Conservation (phyloP, 805 yeast species). For the Candida montana region DNA sequence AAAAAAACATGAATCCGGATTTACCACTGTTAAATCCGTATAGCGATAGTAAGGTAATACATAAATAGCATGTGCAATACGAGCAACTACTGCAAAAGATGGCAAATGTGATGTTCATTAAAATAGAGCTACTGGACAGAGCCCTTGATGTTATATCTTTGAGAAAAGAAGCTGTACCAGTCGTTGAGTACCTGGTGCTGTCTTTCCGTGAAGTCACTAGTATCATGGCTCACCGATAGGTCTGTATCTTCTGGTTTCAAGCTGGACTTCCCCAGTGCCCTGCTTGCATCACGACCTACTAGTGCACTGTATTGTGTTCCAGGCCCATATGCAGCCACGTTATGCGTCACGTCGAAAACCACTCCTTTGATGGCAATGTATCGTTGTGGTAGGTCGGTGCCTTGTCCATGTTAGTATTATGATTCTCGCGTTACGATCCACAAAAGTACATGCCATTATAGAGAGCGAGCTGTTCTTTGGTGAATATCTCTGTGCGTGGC, state of each 20-base stretch:
- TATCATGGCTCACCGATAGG: conserved; percentile 39
- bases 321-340: conserved; percentile 66
- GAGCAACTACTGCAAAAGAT: too few relatives aligned
- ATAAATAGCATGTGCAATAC: too few relatives aligned
- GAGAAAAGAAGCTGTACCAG: conserved; percentile 64
- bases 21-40: not conserved
- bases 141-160: conserved; percentile 24
- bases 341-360: conserved; percentile 72
- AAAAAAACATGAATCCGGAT: conserved; percentile 1
- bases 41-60: too few relatives aligned
- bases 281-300: conserved; percentile 72
- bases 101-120: too few relatives aligned
- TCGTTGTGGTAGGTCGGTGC: conserved; percentile 41
- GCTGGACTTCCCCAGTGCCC: conserved; percentile 70
- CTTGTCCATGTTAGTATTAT: not conserved
- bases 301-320: conserved; percentile 68
- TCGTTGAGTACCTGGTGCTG: conserved; percentile 62
- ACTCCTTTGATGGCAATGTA: conserved; percentile 74
- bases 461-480: conserved; percentile 36
- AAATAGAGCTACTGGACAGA: not conserved
- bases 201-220: conserved; percentile 47
- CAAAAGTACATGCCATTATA: conserved; percentile 45
- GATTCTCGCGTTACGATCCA: too few relatives aligned
- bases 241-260: conserved; percentile 48
- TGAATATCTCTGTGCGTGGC: conserved; percentile 41